Conservation (phyloP, 139 green algal species). For the Volvox reticuliferus region DNA sequence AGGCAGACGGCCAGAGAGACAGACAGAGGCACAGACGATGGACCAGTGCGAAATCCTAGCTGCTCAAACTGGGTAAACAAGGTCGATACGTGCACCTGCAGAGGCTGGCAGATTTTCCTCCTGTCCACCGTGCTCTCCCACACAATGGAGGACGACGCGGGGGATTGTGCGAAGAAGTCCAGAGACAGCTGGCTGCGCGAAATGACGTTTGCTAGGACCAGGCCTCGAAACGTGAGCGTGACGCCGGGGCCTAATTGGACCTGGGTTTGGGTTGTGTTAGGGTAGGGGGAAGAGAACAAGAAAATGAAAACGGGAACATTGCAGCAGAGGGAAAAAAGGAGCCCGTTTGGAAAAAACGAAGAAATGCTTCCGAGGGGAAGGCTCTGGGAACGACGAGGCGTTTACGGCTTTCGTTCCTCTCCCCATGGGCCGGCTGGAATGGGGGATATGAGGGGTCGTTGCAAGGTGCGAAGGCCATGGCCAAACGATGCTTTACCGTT, state of each 20-base stretch:
- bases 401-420: no score
- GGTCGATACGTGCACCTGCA: slow-evolving; percentile 1
- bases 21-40: no score
- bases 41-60: no score
- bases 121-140: not conserved
- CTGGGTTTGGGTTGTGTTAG: not conserved
- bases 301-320: not conserved
- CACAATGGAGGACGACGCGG: not conserved
- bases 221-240: not conserved
- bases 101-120: not conserved
- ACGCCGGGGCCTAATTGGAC: not conserved
- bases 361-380: no score
- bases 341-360: no score
- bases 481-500: no score
- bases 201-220: not conserved
- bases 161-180: slow-evolving; percentile 3
- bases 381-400: no score
- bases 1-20: no score
- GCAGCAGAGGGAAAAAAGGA: not conserved
- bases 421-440: not conserved
- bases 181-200: not conserved
- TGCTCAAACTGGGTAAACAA: no score
- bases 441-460: not conserved
- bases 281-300: not conserved
- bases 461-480: no score